Base-by-base conservation (phyloP, 495 filamentous ascomycete genomes). In the Parathielavia hyrcaniae region DNA sequence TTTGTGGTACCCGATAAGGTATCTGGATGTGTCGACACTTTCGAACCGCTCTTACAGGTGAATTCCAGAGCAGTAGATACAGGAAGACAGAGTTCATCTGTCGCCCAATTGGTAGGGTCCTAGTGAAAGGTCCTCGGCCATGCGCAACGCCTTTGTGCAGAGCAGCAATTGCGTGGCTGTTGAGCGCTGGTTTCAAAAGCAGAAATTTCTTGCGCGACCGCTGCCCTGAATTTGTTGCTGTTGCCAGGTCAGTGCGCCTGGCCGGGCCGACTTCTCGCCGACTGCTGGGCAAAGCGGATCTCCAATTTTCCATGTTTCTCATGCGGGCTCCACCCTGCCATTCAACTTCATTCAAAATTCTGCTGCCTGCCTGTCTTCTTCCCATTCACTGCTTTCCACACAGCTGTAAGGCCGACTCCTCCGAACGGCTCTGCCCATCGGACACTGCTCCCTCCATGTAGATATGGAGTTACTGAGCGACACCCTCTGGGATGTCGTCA, bases 41-140 rank as follows among this genome's bases (percentile, higher is more conserved):
- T 78, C 88, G 88, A 92, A 83, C 88, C 83, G 82, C 87, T 81
- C 82, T 79, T 81, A 90, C 88, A 91, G 70, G 76, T 78, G 66
- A 75, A 80, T 84, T 87, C 88, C 80, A 89, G 84, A 89, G 89
- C 85, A 91, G 90, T 82, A 95, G 90, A 95, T 95, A 95, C 89
- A 86, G 88, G 86, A 84, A 82, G 86, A 83, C 67, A 67, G 57
- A 66, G 64, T 64, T 67, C 63, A 72, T 92, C 86, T 92, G 65
- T 82, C 88, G 84, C 82, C 78, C 79, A 76, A 77, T 66, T 71
- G 61, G 55, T 66, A 71, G 76, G 76, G 61, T 63, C 71, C 82
- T 88, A 92, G 74, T 90, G 88, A 92, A 92, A 86, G 83, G 72
- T 63, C 61, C 66, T 73, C 71, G 64, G 61, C 70, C 71, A 58